Evolutionary conservation across 768 basidiomycete genomes (phyloP).

Genomic region (Boletus edulis): DNA sequence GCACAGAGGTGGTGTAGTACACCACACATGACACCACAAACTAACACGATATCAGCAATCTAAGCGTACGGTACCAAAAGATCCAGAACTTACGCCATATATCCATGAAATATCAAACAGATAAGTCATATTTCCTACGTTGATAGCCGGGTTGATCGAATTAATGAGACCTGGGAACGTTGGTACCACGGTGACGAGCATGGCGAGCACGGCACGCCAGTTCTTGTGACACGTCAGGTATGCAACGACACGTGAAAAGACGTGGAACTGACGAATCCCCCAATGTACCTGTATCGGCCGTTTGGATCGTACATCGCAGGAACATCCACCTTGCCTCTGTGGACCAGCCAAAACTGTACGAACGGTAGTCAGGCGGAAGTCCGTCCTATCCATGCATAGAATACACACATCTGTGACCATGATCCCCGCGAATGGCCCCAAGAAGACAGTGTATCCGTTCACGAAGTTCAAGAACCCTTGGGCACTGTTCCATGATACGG

Average conservation of each 20-base stretch:
- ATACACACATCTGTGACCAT: constrained; percentile 54
- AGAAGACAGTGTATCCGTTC: constrained; percentile 81
- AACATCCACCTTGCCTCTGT: constrained; percentile 69
- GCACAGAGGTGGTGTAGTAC: constrained; percentile 28
- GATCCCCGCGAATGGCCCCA: constrained; percentile 83
- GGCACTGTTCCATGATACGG: constrained; percentile 33
- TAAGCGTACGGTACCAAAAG: not conserved
- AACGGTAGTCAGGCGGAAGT: not conserved
- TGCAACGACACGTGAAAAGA: not conserved
- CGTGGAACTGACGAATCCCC: constrained; percentile 53
- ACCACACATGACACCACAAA: constrained; percentile 28
- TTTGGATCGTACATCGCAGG: constrained; percentile 81
- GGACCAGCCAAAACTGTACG: constrained; percentile 73
- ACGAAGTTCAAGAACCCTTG: constrained; percentile 74
- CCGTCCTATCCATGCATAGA: not conserved
- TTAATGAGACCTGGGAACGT: constrained; percentile 76
- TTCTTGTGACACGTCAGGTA: constrained; percentile 46
- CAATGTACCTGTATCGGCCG: constrained; percentile 75
- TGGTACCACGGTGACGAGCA: constrained; percentile 66
- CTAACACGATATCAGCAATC: constrained; percentile 3
- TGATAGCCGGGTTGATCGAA: constrained; percentile 65
- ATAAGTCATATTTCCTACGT: constrained; percentile 55
- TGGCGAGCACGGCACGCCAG: constrained; percentile 71
- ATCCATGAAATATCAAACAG: constrained; percentile 77
- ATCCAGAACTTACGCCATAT: constrained; percentile 55